Percentiles rank a stretch among this genome's conserved stretches.
Evolutionary conservation across 2,329 filamentous ascomycete species (phyloP).

Genomic region (Hypoxylon sp.): DNA sequence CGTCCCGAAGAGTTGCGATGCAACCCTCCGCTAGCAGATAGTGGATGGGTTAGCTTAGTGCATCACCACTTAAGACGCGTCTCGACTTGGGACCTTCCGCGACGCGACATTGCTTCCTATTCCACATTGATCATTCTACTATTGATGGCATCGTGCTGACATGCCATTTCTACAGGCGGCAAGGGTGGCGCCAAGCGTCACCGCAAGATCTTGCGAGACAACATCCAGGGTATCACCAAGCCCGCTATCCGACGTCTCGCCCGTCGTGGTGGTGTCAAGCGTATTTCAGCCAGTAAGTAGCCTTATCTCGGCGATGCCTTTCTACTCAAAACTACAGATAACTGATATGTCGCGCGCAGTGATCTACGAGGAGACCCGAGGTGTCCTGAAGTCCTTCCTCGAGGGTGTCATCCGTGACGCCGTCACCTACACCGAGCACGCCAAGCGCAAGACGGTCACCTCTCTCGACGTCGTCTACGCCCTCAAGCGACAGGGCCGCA

Average conservation of each 20-base stretch:
- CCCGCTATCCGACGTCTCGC: constrained; percentile 97
- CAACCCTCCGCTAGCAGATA: constrained; percentile 23
- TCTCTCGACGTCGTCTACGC: constrained; percentile 71
- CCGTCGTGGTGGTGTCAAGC: constrained; percentile 99
- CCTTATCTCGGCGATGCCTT: too few relatives aligned
- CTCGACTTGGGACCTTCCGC: constrained; percentile 31
- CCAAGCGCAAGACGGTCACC: constrained; percentile 78
- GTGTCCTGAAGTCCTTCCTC: constrained; percentile 85
- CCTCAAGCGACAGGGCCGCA: constrained; percentile 70
- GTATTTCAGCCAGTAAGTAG: constrained; percentile 90
- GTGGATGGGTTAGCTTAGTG: constrained; percentile 38
- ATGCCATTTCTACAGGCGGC: constrained; percentile 68
- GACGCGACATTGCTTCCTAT: constrained; percentile 10
- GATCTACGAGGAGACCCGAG: constrained; percentile 86
- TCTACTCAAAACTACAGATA: too few relatives aligned
- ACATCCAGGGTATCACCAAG: constrained; percentile 99
- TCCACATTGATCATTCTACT: constrained; percentile 9
- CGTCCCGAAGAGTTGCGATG: constrained; percentile 15
- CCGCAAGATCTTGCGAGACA: constrained; percentile 99
- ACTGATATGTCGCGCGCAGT: constrained; percentile 55
- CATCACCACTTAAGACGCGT: constrained; percentile 42
- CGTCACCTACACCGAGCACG: constrained; percentile 84
- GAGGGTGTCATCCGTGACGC: constrained; percentile 82
- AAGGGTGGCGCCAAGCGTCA: constrained; percentile 99
- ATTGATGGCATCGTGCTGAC: constrained; percentile 52